Evolutionary conservation across 2,329 filamentous ascomycete species (phyloP), one percentile per base, ranked within the genome.

Genomic region (Penicillium sp.): DNA sequence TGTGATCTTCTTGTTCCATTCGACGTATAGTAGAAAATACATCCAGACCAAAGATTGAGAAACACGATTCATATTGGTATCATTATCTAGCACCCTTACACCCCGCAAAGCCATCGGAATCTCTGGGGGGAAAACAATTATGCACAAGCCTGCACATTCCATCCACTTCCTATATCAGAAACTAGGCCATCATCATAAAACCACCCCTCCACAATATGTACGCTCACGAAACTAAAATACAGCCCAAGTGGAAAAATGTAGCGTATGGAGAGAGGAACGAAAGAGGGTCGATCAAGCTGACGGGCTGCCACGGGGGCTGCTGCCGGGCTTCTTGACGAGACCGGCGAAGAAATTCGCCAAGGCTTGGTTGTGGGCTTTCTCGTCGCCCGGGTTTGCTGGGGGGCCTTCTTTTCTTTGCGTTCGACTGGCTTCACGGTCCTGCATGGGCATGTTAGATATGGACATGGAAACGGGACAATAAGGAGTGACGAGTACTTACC

Each of bases 341-440:
- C 78, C 79, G 10, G 78, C 79, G 62, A 86, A 86, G 68, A 86
- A 86, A 51, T 77, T 80, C 43, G 81, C 81, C 52, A 86, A 68
- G 26, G 79, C 79, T 67, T 85, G 82, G 43, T 84, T 81, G 55
- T 85, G 80, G n/a, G 75, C 73, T 66, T 82, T 82, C 15, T 74
- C 76, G 40, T 74, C 73, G 4, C 74, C 69, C 3, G 70, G 61
- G 10, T 64, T 65, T 13, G 66, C 58, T 7, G 64, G 45, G 2
- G 58, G 20, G 7, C 43, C 58, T 42, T 74, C 72, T 47, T 70
- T 74, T 50, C 63, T 68, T 44, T 70, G 62, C 23, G 67, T 63
- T 48, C 75, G 70, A 33, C 57, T 73, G 33, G 75, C 73, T 63
- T 77, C 75, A 56, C 75, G 69, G 54, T 77, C 75, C 75, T 78